Base-by-base conservation (phyloP, 139 green algal genomes). In the Closterium sp. region DNA sequence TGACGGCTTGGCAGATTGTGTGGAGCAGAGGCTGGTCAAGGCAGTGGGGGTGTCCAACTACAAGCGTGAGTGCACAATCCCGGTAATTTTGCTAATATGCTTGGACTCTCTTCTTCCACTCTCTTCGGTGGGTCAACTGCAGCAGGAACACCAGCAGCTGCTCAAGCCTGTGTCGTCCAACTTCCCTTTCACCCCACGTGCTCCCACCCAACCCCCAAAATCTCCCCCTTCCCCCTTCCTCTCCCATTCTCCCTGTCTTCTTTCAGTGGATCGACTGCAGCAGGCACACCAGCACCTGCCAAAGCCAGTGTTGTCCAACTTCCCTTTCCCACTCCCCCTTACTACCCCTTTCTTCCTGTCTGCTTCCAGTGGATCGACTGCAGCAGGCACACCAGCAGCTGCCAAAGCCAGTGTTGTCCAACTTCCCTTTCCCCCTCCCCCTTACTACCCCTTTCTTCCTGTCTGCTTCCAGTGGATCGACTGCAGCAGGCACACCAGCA, bases 231-330 rank as follows among this genome's bases (percentile, higher is more conserved):
- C 27, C 11, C 79, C 22, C 22, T 31, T 4, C 79, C 22, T 10
- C 5, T 9, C 79, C 79, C 27, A 28, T 9, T 86, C 79, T 86
- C 27, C 79, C 79, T 29, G n/a, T n/a, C n/a, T n/a, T n/a, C n/a
- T n/a, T n/a, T n/a, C n/a, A n/a, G n/a, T 87, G 84, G 27, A 87
- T 29, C 95, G 98, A 24, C 89, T 98, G 3, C 79, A 88, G 17
- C 88, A 95, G 9, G 97, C 97, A 3, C 94, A 96, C 31, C 45
- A 93, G 31, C 87, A 93, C 45, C 95, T 99, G 34, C 93, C 92
- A 31, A 86, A 86, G 10, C 30, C 87, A 0, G 96, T 97, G 88
- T 95, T 96, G 3, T 95, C 94, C 32, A 38, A 87, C 5, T 87
- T 21, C 9, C 45, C 1, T 70, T 13, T 7, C 4, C 84, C 84